Evolutionary conservation across 2,329 filamentous ascomycete species (phyloP).

Genomic region (Aschersonia sp.): DNA sequence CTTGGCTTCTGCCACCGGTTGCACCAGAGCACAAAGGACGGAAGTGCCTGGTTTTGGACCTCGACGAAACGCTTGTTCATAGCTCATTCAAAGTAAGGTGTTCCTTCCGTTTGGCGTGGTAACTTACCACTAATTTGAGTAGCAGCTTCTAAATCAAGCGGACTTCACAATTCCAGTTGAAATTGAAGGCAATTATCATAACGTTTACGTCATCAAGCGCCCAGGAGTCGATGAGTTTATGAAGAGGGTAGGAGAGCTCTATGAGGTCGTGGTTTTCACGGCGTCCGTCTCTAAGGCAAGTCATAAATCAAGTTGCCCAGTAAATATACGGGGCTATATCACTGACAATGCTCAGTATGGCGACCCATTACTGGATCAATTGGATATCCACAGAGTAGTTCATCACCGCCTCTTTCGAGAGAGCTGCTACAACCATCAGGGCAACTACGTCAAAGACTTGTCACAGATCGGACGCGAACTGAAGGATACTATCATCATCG

Average conservation of each 20-base stretch:
- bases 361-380: constrained; percentile 85
- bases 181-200: constrained; percentile 97
- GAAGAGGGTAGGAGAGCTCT: constrained; percentile 94
- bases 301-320: not conserved
- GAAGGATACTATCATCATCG: constrained; percentile 97
- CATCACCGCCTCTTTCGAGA: constrained; percentile 94
- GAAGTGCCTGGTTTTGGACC: constrained; percentile 88
- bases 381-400: constrained; percentile 93
- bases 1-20: constrained; percentile 70
- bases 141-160: constrained; percentile 85
- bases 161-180: constrained; percentile 98
- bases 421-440: constrained; percentile 98
- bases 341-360: constrained; percentile 52
- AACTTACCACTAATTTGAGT: constrained; percentile 4
- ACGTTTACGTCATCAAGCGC: constrained; percentile 97
- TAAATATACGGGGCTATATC: constrained; percentile 4
- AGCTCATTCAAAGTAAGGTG: constrained; percentile 77
- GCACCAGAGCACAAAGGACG: constrained; percentile 66
- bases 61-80: constrained; percentile 94
- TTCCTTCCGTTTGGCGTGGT: not conserved
- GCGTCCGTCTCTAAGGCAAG: constrained; percentile 91
- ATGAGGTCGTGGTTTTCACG: constrained; percentile 97
- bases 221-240: constrained; percentile 98
- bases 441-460: constrained; percentile 98
- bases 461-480: constrained; percentile 93